Percentiles rank a stretch among this genome's conserved stretches.
Evolutionary conservation across 176 grass and related monocot species (phyloP).

Genomic region (Neostapfia colusana): DNA sequence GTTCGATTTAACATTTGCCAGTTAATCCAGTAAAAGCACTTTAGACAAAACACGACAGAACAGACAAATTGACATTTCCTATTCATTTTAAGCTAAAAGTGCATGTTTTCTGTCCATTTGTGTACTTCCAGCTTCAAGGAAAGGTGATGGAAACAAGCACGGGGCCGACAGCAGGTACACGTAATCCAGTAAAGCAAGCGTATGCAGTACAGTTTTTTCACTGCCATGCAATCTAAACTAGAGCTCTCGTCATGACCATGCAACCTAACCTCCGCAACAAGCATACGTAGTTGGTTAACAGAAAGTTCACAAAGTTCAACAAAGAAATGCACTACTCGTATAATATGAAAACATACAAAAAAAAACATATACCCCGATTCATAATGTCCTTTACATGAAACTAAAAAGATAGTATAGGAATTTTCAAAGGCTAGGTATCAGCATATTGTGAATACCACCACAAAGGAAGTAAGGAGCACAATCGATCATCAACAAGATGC

Average conservation of each 20-base stretch:
- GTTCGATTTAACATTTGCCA: constrained; percentile 12
- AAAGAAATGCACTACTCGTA: background rate
- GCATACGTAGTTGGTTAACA: background rate
- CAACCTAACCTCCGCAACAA: background rate
- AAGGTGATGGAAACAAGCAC: background rate
- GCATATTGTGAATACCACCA: background rate
- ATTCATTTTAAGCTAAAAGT: constrained; percentile 24
- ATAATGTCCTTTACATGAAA: background rate
- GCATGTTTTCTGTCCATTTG: constrained; percentile 17
- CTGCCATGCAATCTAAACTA: background rate
- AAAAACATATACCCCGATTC: background rate
- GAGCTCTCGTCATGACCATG: background rate
- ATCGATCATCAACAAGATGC: background rate
- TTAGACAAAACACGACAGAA: background rate
- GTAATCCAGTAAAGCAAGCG: background rate
- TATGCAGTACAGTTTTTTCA: background rate
- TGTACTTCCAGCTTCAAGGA: background rate
- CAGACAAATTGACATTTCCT: background rate
- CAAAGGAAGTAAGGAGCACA: background rate
- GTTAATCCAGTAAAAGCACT: constrained; percentile 12
- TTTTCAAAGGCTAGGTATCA: background rate
- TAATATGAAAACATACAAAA: background rate
- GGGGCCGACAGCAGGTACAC: background rate
- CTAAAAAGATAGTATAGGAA: background rate
- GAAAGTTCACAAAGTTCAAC: background rate